These are phyloP conservation scores for Colletotrichum chrysophilum DNA, from an alignment of 2,329 filamentous ascomycete genomes.

Conservation along the genomic window DNA sequence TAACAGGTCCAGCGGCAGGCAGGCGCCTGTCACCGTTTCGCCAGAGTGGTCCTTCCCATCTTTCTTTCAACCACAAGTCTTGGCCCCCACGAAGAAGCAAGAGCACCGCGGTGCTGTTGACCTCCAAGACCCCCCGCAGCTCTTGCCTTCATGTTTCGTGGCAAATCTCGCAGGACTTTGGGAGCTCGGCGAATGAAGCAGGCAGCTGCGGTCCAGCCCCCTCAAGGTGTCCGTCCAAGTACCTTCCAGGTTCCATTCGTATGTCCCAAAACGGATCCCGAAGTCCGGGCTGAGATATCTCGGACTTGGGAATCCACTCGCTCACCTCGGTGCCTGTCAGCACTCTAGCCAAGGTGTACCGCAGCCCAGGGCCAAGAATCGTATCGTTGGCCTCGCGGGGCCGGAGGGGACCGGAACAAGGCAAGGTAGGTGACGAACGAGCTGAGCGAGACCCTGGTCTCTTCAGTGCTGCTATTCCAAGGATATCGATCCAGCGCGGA, in stretches of 20 bases:
- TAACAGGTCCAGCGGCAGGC: background rate
- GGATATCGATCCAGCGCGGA: background rate
- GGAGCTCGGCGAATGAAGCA: background rate
- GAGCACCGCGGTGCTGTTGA: background rate
- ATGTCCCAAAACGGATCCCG: background rate
- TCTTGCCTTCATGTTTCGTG: background rate
- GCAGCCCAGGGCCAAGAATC: background rate
- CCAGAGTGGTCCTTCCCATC: background rate
- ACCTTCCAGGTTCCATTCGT: background rate
- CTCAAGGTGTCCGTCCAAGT: background rate
- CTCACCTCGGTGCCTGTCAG: constrained; percentile 17
- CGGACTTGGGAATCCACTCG: background rate
- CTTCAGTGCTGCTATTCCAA: background rate
- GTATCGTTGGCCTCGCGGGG: background rate
- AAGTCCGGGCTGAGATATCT: background rate
- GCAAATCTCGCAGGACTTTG: background rate
- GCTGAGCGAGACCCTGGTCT: background rate
- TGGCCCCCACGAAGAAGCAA: background rate
- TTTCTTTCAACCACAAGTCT: background rate
- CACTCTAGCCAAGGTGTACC: background rate
- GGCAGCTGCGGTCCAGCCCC: background rate
- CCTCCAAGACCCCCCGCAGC: background rate
- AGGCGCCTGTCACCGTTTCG: background rate
- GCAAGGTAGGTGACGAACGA: background rate
- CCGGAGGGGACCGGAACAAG: background rate